phyloP scores from a whole-genome alignment of 345 rosid species.

The Eucalyptus shirleyi region DNA sequence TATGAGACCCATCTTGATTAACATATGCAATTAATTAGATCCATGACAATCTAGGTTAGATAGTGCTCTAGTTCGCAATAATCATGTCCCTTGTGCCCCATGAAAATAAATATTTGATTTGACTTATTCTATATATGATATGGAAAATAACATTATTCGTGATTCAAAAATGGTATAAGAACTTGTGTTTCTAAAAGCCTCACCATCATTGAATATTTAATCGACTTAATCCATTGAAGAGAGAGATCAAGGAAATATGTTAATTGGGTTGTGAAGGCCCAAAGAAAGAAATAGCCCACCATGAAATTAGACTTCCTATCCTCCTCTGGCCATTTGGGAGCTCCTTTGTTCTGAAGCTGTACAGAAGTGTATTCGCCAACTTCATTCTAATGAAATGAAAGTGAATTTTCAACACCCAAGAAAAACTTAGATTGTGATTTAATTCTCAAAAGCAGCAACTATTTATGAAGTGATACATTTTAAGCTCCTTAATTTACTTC shows the following conservation, averaged over 20 bases:
- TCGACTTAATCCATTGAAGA: not conserved
- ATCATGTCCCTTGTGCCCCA: not conserved
- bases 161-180: accelerated
- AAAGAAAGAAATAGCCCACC: not conserved
- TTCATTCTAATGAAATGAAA: not conserved
- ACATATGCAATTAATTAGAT: not conserved
- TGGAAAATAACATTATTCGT: not conserved
- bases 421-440: not conserved
- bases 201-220: not conserved
- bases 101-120: not conserved
- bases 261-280: not conserved
- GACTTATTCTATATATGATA: not conserved
- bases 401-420: not conserved
- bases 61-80: not conserved
- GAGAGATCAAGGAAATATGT: accelerated
- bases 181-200: not conserved
- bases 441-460: too few species aligned
- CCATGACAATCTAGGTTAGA: not conserved
- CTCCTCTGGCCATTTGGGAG: not conserved
- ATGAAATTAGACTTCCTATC: not conserved
- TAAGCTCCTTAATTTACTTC: not conserved
- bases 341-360: not conserved
- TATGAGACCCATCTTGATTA: not conserved
- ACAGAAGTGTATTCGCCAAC: not conserved
- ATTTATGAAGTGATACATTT: not conserved